Percentiles rank a stretch among this genome's conserved stretches.
These are phyloP conservation scores for Beta macrorhiza DNA, from an alignment of 179 eudicot genomes.

Conservation along the genomic window DNA sequence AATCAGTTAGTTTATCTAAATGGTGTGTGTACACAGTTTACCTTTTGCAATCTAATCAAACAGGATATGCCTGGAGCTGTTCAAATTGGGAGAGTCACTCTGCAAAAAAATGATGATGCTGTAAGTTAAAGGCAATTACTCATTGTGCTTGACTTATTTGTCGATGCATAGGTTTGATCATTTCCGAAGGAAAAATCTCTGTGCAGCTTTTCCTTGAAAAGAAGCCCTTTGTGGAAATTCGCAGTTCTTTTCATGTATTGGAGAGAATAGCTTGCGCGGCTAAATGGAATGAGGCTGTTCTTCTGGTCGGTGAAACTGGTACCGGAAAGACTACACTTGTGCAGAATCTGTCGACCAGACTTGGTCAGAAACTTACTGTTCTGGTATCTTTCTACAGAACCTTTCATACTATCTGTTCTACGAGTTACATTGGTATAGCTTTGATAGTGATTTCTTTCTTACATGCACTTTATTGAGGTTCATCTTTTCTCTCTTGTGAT, in stretches of 20 bases:
- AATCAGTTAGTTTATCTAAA: not conserved
- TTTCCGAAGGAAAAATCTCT: not conserved
- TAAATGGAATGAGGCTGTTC: constrained; percentile 84
- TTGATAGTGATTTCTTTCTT: not conserved
- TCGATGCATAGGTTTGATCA: not conserved
- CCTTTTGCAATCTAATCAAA: constrained; percentile 10
- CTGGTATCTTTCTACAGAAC: constrained; percentile 52
- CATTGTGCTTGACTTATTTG: constrained; percentile 3
- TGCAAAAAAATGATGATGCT: constrained; percentile 40
- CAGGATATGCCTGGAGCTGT: constrained; percentile 60
- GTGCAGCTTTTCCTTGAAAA: constrained; percentile 41
- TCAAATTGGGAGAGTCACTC: constrained; percentile 68
- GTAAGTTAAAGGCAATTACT: constrained; percentile 42
- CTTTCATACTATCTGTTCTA: not conserved
- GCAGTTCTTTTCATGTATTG: constrained; percentile 63
- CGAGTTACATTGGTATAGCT: not conserved
- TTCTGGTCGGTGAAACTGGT: constrained; percentile 98
- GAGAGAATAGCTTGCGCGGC: constrained; percentile 92
- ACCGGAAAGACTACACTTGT: constrained; percentile 98
- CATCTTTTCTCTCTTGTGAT: not conserved
- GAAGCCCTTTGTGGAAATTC: constrained; percentile 73
- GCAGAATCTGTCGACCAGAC: constrained; percentile 73
- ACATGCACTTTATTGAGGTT: constrained; percentile 7
- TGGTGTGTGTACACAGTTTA: not conserved
- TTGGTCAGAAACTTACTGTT: constrained; percentile 90